Evolutionary conservation across 345 rosid species (phyloP), one percentile per base, ranked within the genome.

Genomic region (Bretschneidera sinensis): DNA sequence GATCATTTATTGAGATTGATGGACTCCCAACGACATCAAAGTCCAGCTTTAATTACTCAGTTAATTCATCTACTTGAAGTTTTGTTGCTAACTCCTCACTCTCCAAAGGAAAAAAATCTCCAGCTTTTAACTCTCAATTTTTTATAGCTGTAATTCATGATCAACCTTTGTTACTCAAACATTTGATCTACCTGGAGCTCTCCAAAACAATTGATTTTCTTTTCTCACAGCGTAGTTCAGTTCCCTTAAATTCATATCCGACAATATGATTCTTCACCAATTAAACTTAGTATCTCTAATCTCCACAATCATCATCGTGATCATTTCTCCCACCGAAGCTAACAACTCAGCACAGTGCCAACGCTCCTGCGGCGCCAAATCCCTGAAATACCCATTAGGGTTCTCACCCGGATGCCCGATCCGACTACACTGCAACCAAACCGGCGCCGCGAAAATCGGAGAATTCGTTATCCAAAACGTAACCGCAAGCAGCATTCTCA

Each of bases 331-430:
- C 25, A 53, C 55, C n/a, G 51, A 31, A 51, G 74, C 79, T 48
- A 54, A 33, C 7, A 59, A 34, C 49, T 60, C 71, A 6, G 24
- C 16, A 13, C 0, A 0, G 6, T 83, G 92, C 79, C 0, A 0
- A 0, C 54, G 61, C 19, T 43, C 58, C 0, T 92, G 99, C 62
- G 84, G 77, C 24, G 21, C 13, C 0, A 72, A 11, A 64, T 87
- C 15, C 68, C 74, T 68, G 9, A 47, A 61, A 22, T 86, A 80
- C 59, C 99, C 99, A 0, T 94, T 90, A 62, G 96, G 97, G n/a
- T 90, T 88, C 74, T 74, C 95, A 0, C 0, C 21, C 13, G 74
- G 55, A 6, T 90, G 89, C 54, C 57, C 18, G 28, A 88, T 94
- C 77, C 39, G 0, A 5, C 63, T 94, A 17, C 23, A 21, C 20